Percentiles rank a stretch among this genome's conserved stretches.
phyloP scores from a whole-genome alignment of 306 rosid species.

The Styphnolobium japonicum region DNA sequence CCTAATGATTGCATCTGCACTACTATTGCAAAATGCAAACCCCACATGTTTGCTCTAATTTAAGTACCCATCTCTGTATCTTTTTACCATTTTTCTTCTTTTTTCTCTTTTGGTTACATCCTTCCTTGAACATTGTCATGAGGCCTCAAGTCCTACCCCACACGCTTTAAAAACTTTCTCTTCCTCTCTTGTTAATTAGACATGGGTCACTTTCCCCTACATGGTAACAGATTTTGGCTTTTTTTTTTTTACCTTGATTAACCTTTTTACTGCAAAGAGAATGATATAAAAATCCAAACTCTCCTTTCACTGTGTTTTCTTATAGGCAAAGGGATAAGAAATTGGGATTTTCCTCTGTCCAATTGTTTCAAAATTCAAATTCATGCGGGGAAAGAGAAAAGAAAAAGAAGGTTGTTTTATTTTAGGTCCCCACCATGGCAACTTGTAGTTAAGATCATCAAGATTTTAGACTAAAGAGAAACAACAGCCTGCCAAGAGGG shows the following conservation, averaged over 20 bases:
- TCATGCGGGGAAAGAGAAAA: background rate
- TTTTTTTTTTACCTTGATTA: background rate
- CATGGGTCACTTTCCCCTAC: background rate
- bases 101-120: background rate
- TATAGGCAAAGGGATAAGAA: slow-evolving; percentile 15
- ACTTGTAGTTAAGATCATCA: slow-evolving; percentile 28
- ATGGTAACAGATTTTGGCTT: background rate
- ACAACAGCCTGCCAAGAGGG: slow-evolving; percentile 20
- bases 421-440: slow-evolving; percentile 34
- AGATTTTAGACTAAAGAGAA: slow-evolving; percentile 20
- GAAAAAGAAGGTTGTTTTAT: slow-evolving; percentile 5
- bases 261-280: background rate
- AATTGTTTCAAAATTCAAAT: slow-evolving; percentile 35
- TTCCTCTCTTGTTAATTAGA: background rate
- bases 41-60: slow-evolving; percentile 34
- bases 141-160: slow-evolving; percentile 1
- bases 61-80: background rate
- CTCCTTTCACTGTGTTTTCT: background rate
- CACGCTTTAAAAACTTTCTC: background rate
- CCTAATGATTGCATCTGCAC: slow-evolving; percentile 37
- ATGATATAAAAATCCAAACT: background rate
- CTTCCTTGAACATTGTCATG: slow-evolving; percentile 8
- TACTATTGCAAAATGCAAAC: slow-evolving; percentile 15
- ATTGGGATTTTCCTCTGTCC: slow-evolving; percentile 19
- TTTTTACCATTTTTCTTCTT: background rate